Evolutionary conservation across 352 stramenopile genomes (phyloP), one percentile per base, ranked within the genome.

Genomic region (Poterioochromonas sp.): DNA sequence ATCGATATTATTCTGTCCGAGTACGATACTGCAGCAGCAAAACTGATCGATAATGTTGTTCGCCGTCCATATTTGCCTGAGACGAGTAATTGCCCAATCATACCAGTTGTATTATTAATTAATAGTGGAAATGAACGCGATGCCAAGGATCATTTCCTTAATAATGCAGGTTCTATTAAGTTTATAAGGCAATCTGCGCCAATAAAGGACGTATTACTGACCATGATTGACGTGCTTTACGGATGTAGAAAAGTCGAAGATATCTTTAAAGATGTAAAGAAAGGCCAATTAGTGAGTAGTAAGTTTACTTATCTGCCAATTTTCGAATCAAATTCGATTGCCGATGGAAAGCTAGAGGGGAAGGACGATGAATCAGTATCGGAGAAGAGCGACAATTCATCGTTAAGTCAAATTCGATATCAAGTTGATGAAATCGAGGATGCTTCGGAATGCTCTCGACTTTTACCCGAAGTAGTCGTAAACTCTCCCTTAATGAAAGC

Each of bases 261-360:
- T 22, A 76, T 35, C 5, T 76, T 65, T 40, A 15, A 15, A 29
- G 32, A 54, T 32, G 5, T 74, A 47, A 43, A 47, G 20, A 43
- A 26, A 37, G n/a, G 11, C 26, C 73, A 53, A 26, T 20, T 44
- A 32, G 39, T 60, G 1, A 65, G 2, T 18, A 8, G 12, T 29
- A 76, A 76, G 29, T 76, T 37, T 44, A 12, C 69, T 44, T 68
- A 64, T 76, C n/a, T 76, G 18, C 8, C 69, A 44, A 60, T 76
- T 34, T 76, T 76, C 37, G 65, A 74, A 18, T 5, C 5, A 5
- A 51, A 51, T 51, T 5, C 43, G 18, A 51, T 20, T 51, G 18
- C 5, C 18, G 51, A 62, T 32, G 51, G 8, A 8, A 62, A n/a
- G 8, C 18, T 29, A 44, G 15, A 22, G 1, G n/a, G 3, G 3